Evolutionary conservation across 2,329 filamentous ascomycete species (phyloP), one percentile per base, ranked within the genome.

Genomic region (Hypoxylon sp.): DNA sequence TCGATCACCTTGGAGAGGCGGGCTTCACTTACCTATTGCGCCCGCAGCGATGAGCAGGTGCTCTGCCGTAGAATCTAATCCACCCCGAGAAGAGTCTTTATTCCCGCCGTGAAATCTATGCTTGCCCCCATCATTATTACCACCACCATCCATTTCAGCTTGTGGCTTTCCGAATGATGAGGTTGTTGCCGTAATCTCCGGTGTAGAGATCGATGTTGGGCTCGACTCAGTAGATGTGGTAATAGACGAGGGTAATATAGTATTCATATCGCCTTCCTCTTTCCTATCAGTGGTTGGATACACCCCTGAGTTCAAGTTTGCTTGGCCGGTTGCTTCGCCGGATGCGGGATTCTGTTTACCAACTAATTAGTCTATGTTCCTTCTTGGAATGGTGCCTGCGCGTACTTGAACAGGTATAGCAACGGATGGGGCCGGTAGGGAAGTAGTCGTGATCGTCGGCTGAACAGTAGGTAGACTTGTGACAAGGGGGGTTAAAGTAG

Each of bases 31-130:
- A 81, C 79, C 79, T 61, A 81, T 79, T 13, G 79, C 74, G 6
- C 79, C 80, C 20, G 75, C 76, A 27, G 78, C 78, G 53, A 81
- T 78, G 35, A 81, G 73, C 14, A 77, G 74, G 33, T 79, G 77
- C 54, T 79, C 76, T 8, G 77, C 75, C 13, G 73, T 72, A 50
- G 73, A 69, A 55, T 77, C 73, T 57, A 79, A 60, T 6, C 69
- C 67, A 6, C 68, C 56, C 2, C 62, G 62, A 17, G 64, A 57
- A 31, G 64, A 25, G 40, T 64, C 53, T 30, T 68, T 64, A 33
- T 57, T 51, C 11, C 56, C 22, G 44, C 56, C 22, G 44, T 54
- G 50, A 61, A 61, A 27, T 53, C 31, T 66, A 56, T 68, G 61
- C n/a, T 57, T 72, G 13, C 42, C 49, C 14, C 61, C 64, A 49